Conservation (phyloP, 306 rosid genomes). For the barrel medic (Medicago truncatula) region MtrunA17r5.0-ANR NC_053045.1:57524501-57525000, state of each 20-base stretch:
- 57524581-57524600: background rate
- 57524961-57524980: constrained; percentile 20
- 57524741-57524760: too few species aligned
- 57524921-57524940: constrained; percentile 37
- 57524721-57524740: too few species aligned
- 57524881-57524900: constrained; percentile 40
- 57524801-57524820: too few species aligned
- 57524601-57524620: too few species aligned
- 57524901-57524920: constrained; percentile 36
- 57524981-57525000: constrained; percentile 74
- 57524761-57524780: too few species aligned
- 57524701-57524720: too few species aligned
- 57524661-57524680: too few species aligned
- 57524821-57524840: background rate
- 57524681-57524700: too few species aligned
- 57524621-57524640: too few species aligned
- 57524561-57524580: constrained; percentile 65
- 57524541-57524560: constrained; percentile 54
- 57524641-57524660: too few species aligned
- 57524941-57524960: constrained; percentile 27
- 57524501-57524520: constrained; percentile 55
- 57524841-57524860: constrained; percentile 32
- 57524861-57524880: constrained; percentile 61
- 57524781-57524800: too few species aligned
- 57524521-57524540: constrained; percentile 49